Conservation (phyloP, 2,329 filamentous ascomycete genomes). For the Sclerotinia spermophila region DNA sequence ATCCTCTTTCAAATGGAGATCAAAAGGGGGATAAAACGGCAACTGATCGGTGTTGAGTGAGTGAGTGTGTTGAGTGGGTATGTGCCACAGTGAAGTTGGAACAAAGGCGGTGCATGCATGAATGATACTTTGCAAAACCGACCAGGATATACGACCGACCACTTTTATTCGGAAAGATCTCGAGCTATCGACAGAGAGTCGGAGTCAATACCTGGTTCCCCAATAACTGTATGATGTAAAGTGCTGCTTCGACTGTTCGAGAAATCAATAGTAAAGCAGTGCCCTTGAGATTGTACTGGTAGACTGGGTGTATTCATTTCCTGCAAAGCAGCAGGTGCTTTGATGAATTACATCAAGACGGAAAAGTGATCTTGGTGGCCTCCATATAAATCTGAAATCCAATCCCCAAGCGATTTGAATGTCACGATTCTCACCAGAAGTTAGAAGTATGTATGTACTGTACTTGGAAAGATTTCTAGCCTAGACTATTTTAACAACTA, state of each 20-base stretch:
- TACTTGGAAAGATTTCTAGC: not conserved
- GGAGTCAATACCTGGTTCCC: not conserved
- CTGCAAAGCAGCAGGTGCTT: not conserved
- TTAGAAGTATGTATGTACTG: no score
- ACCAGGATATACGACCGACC: conserved; percentile 3
- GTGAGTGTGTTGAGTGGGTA: not conserved
- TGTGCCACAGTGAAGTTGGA: conserved; percentile 4
- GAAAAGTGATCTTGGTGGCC: not conserved
- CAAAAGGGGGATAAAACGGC: conserved; percentile 16
- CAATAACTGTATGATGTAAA: not conserved
- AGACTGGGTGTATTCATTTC: not conserved
- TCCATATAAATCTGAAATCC: conserved; percentile 1
- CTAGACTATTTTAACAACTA: not conserved
- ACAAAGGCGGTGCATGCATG: conserved; percentile 15
- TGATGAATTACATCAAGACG: not conserved
- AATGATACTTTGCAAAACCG: conserved; percentile 8
- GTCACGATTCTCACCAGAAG: no score
- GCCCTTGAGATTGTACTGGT: not conserved
- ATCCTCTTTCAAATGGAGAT: conserved; percentile 10
- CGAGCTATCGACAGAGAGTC: not conserved
- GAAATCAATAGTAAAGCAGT: not conserved
- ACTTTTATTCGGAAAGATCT: conserved; percentile 2
- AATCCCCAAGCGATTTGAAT: not conserved
- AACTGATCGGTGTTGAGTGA: conserved; percentile 2
- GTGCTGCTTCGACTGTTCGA: conserved; percentile 8